Base-by-base conservation (phyloP, 2,329 filamentous ascomycete species). In the Calonectria fujianensis region DNA sequence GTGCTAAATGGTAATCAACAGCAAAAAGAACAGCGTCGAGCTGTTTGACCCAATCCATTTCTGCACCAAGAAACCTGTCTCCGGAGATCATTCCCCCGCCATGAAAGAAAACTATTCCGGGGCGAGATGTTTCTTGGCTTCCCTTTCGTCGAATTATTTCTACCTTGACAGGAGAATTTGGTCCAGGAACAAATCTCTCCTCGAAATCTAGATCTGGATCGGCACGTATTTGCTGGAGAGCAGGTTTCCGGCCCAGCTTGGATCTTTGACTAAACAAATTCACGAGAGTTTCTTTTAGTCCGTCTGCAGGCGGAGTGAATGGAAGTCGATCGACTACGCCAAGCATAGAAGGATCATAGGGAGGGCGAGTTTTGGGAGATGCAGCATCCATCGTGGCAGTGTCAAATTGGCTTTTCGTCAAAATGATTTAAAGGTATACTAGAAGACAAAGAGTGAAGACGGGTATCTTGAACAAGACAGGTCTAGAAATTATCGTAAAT, bases 11-110 rank as follows among this genome's bases (percentile, higher is more conserved):
- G 31, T 77, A 77, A 31, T n/a, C 65, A 8, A 68, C 39, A 3
- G 57, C 63, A 35, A 77, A 31, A 0, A 75, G 27, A 0, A 77
- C 70, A 4, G 74, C 74, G n/a, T 77, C 71, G 0, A 75, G 48
- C 14, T 75, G 45, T 14, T 73, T 75, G 2, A 72, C 52, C 2
- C 71, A 52, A 2, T 72, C 45, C 16, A 41, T 72, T 1, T 75
- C 63, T 0, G 50, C 64, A 2, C 63, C 41, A 4, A 76, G 50
- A 16, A 69, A 69, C 24, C 32, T 41, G 9, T 75, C 69, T 2
- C 75, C 75, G 39, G 75, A 69, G 0, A 76, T 68, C 20, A 57
- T 68, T 20, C 73, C 75, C 0, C 75, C 75, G 0, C 73, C 75
- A 14, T 76, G 75, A 3, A 76, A 31, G 24, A 71, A 71, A 0